Base-by-base conservation (phyloP, 192 early-diverging fungal species). In the Coemansia sp. region DNA sequence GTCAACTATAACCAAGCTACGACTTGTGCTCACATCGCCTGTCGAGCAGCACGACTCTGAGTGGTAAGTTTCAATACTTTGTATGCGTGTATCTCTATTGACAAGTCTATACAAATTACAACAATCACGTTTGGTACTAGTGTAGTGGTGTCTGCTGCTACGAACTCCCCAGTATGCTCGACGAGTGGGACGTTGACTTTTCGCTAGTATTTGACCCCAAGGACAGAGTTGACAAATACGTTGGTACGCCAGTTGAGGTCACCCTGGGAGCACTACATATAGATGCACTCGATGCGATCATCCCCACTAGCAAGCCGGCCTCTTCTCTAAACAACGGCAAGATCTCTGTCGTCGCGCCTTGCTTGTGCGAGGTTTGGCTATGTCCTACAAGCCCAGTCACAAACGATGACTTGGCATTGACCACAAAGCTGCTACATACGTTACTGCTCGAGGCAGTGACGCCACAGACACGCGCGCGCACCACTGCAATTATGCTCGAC, bases 321-420 rank as follows among this genome's bases (percentile, higher is more conserved):
- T 9, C 35, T 16, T 41, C 19, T 1, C 24, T 6, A 19, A 40
- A 40, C 19, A 29, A 2, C 4, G 8, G 24, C 46, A 16, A 4
- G 53, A 3, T 9, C 17, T 21, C 24, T 3, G 33, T 16, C 7
- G 40, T 17, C 8, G 34, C 50, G 35, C 73, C 65, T 13, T 64
- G 66, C 35, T 5, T 73, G 45, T 72, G 78, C 51, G 78, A 75
- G 39, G 56, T 75, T 44, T 81, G 78, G 78, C 62, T 80, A 17
- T 59, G 19, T 8, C 61, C 61, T 9, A n/a, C 46, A 63, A 40
- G 37, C 24, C 21, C 9, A 7, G 21, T 41, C 0, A 21, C 36
- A 42, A 37, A 6, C 3, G 41, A 41, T 11, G 44, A 17, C 19
- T 2, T 56, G 39, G 44, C 21, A 19, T 46, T 67, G 33, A 72